Conservation (phyloP, 208 protist species). For the Leishmania aethiopica region DNA sequence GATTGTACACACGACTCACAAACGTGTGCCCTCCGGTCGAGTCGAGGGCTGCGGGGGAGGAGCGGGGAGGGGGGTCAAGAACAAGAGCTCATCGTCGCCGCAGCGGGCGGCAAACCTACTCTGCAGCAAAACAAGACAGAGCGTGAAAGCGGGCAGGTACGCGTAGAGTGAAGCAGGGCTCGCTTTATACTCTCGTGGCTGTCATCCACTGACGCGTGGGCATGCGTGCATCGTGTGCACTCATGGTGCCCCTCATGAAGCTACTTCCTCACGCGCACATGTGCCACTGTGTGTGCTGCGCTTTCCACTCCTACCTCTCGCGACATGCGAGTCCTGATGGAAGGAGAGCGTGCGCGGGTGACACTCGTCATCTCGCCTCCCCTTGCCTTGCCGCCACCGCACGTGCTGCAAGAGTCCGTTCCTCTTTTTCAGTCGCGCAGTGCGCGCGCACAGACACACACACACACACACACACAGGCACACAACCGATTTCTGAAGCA, state of each 20-base stretch:
- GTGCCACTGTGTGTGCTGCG: neutral
- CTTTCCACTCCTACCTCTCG: neutral
- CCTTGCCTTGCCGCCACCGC: neutral
- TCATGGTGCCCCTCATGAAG: neutral
- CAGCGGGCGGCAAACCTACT: neutral
- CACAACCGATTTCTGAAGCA: neutral
- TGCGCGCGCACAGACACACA: too few species aligned
- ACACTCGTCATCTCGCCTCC: neutral
- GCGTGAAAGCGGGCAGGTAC: too few species aligned
- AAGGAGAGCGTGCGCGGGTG: neutral
- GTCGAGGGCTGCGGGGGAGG: neutral
- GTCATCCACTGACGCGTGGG: neutral
- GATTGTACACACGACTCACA: neutral
- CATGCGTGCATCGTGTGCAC: too few species aligned
- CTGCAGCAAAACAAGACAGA: neutral
- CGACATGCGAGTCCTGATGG: slow-evolving; percentile 9
- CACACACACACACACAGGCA: neutral
- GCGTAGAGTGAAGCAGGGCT: neutral
- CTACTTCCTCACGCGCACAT: neutral
- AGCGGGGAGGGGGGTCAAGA: too few species aligned
- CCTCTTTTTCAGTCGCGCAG: neutral
- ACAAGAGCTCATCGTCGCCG: neutral
- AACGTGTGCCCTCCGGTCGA: neutral
- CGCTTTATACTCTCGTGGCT: neutral
- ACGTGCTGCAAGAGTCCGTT: neutral